phyloP scores from a whole-genome alignment of 2,329 filamentous ascomycete genomes.

The Aspergillus floridensis region DNA sequence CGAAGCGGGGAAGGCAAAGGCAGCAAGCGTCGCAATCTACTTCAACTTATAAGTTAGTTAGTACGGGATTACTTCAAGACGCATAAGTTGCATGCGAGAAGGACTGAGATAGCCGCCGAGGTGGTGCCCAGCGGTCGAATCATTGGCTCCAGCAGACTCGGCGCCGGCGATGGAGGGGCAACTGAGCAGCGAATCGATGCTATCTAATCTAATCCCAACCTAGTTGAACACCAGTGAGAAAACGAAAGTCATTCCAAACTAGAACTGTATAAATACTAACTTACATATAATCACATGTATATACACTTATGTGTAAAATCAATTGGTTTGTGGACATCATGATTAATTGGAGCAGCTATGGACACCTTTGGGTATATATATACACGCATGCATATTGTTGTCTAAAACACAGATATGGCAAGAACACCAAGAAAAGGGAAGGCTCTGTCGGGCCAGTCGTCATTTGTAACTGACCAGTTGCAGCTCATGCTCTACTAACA shows the following conservation, averaged over 20 bases:
- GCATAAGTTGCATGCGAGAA: neutral
- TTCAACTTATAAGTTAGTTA: neutral
- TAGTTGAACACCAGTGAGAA: too few relatives aligned
- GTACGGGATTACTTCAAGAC: too few relatives aligned
- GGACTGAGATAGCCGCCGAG: conserved; percentile 17
- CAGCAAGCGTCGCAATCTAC: conserved; percentile 9
- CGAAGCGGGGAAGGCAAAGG: neutral
- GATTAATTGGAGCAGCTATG: neutral
- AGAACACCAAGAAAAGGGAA: neutral
- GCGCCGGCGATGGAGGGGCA: conserved; percentile 9
- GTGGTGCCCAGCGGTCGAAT: conserved; percentile 10
- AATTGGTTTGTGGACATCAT: neutral
- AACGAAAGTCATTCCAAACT: neutral
- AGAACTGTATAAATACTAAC: too few relatives aligned
- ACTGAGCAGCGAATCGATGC: conserved; percentile 9
- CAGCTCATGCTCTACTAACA: conserved; percentile 47
- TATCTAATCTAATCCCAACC: neutral
- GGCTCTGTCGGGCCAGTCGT: neutral
- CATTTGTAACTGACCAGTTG: conserved; percentile 54
- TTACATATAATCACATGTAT: too few relatives aligned
- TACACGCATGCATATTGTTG: too few relatives aligned
- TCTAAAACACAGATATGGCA: too few relatives aligned
- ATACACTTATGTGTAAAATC: neutral
- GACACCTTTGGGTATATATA: neutral
- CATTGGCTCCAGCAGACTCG: conserved; percentile 15